phyloP scores from a whole-genome alignment of 371 early-diverging fungal species.

The Capniomyces stellatus region DNA sequence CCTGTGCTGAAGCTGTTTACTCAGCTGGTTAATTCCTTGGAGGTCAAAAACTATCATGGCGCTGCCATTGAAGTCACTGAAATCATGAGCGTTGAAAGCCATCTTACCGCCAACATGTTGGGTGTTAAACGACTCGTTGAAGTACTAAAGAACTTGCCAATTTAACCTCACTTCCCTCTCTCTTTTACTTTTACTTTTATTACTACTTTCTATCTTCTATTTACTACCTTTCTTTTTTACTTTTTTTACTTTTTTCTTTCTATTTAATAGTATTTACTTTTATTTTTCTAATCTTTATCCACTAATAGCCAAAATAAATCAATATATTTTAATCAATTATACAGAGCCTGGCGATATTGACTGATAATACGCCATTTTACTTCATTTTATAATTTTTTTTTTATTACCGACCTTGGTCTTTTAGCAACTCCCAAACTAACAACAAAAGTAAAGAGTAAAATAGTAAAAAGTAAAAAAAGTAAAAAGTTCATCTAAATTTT shows the following conservation, averaged over 20 bases:
- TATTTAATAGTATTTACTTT: neutral
- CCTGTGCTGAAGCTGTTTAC: conserved; percentile 34
- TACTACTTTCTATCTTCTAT: neutral
- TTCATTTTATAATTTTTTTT: too few relatives aligned
- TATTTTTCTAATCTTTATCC: too few relatives aligned
- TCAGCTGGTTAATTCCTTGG: conserved; percentile 35
- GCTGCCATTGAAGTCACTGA: conserved; percentile 24
- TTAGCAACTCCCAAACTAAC: too few relatives aligned
- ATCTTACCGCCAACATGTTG: conserved; percentile 37
- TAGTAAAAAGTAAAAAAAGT: too few relatives aligned
- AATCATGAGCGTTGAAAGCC: conserved; percentile 30
- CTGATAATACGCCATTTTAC: too few relatives aligned
- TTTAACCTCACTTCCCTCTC: neutral
- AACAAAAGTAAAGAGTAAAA: too few relatives aligned
- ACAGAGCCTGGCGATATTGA: too few relatives aligned
- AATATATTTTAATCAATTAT: too few relatives aligned
- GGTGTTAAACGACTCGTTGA: conserved; percentile 34
- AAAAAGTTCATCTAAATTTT: too few relatives aligned
- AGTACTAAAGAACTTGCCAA: neutral
- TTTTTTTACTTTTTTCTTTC: neutral
- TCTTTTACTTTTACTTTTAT: neutral
- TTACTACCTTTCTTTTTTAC: neutral
- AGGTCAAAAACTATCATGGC: conserved; percentile 30
- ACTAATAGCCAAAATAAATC: too few relatives aligned
- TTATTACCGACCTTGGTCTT: too few relatives aligned